Evolutionary conservation across 495 filamentous ascomycete genomes (phyloP), one percentile per base, ranked within the genome.

Genomic region (Penicillium mononematosum): DNA sequence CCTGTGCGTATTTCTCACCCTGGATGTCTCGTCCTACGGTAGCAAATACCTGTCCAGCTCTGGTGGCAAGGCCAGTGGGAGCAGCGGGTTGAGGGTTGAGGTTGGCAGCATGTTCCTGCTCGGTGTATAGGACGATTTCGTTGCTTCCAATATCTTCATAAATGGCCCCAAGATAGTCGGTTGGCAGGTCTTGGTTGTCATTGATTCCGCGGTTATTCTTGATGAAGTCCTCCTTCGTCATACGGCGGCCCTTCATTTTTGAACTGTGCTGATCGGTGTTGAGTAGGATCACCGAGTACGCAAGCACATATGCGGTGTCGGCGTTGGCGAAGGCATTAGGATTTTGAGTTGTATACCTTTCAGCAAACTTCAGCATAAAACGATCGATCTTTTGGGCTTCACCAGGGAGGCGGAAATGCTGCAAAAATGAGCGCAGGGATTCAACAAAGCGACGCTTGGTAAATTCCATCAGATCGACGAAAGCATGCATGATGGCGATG

Each of bases 321-420:
- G 94, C 94, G 69, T 98, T 99, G 17, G 94, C 94, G 68, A 96
- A 99, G 5, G 94, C 92, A 66, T 96, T 95, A 1, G 94, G 94
- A 61, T 99, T 99, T 29, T 92, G 92, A 38, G 85, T 88, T 36
- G 92, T 87, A 67, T 99, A 99, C 25, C 92, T 86, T 65, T 98
- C 91, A 41, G 94, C 95, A 74, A 98, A 99, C 71, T 99, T 99
- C 49, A 98, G 79, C 94, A 99, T 98, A 73, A 97, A 96, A 36
- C 94, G 88, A 84, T 99, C 94, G 60, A 99, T 99, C 77, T 99
- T 99, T 70, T 99, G 94, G 1, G 92, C 92, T 71, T 99, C 94
- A 44, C 94, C 94, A 1, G 94, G 94, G 11, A 99, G 75, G 31
- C 94, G 88, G 78, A 99, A 99, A 45, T 90, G 87, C 72, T 99